Percentiles rank a stretch among this genome's conserved stretches.
Evolutionary conservation across 805 yeast species (phyloP).

Genomic region (Wickerhamiella hasegawae): DNA sequence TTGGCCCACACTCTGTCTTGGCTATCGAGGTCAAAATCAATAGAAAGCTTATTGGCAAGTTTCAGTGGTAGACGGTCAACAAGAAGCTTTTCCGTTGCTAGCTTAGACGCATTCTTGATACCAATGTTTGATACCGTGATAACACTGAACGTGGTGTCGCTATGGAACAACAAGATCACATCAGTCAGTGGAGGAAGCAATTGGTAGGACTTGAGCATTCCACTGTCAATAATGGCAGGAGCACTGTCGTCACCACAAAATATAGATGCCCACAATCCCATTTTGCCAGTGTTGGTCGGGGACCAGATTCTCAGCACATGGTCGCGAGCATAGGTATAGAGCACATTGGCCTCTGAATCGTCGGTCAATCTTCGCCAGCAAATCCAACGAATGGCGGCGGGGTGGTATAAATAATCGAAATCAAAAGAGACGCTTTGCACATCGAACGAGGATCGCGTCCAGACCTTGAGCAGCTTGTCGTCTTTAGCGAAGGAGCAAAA

Average conservation of each 20-base stretch:
- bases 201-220: neutral
- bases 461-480: conserved; percentile 57
- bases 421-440: conserved; percentile 50
- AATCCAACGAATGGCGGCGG: conserved; percentile 36
- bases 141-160: conserved; percentile 18
- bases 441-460: conserved; percentile 62
- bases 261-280: conserved; percentile 28
- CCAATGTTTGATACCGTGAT: conserved; percentile 37
- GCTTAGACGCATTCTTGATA: neutral
- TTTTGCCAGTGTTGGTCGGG: neutral
- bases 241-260: conserved; percentile 28
- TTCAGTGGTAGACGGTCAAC: neutral
- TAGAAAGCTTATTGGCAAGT: too few species aligned
- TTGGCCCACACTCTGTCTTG: neutral
- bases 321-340: conserved; percentile 54
- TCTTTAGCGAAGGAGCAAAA: conserved; percentile 48
- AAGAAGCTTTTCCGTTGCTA: neutral
- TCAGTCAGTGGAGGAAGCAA: neutral
- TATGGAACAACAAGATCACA: conserved; percentile 5
- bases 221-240: neutral
- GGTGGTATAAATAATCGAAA: conserved; percentile 51
- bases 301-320: conserved; percentile 36
- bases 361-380: conserved; percentile 35
- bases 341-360: conserved; percentile 30
- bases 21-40: too few species aligned